Evolutionary conservation across 805 yeast genomes (phyloP).

Genomic region (Komagataella phaffii): DNA sequence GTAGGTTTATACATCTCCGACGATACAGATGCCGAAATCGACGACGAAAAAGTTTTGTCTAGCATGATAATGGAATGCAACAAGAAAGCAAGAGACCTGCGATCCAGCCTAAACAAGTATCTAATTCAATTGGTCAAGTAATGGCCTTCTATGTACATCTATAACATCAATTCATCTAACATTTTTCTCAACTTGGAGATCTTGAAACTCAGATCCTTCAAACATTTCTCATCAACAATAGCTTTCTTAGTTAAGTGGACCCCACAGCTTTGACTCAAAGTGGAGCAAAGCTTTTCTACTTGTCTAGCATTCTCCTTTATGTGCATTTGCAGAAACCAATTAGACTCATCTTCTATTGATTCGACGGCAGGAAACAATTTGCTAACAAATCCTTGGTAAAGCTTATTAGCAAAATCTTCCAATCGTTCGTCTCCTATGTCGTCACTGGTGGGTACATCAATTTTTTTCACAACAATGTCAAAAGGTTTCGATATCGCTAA

Average conservation of each 20-base stretch:
- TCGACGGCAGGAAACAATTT: constrained; percentile 13
- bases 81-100: not conserved
- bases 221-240: constrained; percentile 24
- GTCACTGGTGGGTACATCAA: constrained; percentile 11
- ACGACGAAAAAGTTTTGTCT: constrained; percentile 3
- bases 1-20: constrained; percentile 6
- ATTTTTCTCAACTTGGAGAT: constrained; percentile 14
- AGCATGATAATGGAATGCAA: constrained; percentile 15
- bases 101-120: not conserved
- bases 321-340: constrained; percentile 1
- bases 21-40: not conserved
- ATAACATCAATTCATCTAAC: constrained; percentile 5
- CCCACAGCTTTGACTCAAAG: constrained; percentile 13
- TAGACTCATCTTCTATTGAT: constrained; percentile 6
- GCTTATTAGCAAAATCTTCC: constrained; percentile 15
- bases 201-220: constrained; percentile 11
- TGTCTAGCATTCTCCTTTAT: constrained; percentile 9
- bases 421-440: constrained; percentile 7
- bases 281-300: constrained; percentile 8
- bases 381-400: constrained; percentile 20
- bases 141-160: not conserved
- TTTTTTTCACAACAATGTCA: constrained; percentile 32
- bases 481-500: constrained; percentile 51
- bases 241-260: constrained; percentile 26
- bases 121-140: not conserved